These are phyloP conservation scores for Avicennia marina DNA, from an alignment of 257 asterid species.

Conservation along the genomic window DNA sequence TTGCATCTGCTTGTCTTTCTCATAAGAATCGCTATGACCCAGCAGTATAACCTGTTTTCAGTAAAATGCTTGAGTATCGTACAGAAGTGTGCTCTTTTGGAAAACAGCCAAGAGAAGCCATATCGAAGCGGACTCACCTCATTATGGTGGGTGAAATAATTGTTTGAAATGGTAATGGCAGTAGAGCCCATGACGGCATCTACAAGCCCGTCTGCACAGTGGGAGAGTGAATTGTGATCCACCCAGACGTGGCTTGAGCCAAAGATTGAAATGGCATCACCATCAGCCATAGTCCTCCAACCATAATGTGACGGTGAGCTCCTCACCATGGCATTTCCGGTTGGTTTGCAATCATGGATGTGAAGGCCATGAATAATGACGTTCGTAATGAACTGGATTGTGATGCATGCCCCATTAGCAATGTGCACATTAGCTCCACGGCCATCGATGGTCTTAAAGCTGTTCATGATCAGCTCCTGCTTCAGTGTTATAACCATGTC, in stretches of 20 bases:
- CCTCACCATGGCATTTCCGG: conserved; percentile 89
- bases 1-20: conserved; percentile 80
- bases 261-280: conserved; percentile 80
- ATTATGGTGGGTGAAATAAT: conserved; percentile 80
- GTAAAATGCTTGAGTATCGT: neutral
- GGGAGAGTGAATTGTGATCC: conserved; percentile 82
- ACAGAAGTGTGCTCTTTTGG: neutral
- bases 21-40: conserved; percentile 86
- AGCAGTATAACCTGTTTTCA: conserved; percentile 66
- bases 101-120: neutral
- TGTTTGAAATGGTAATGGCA: conserved; percentile 84
- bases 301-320: conserved; percentile 85
- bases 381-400: conserved; percentile 68
- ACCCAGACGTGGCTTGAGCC: conserved; percentile 89
- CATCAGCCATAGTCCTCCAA: conserved; percentile 95
- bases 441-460: conserved; percentile 87
- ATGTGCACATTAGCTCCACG: conserved; percentile 85
- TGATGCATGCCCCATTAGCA: conserved; percentile 76
- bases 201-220: conserved; percentile 91
- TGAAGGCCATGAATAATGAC: conserved; percentile 78
- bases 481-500: conserved; percentile 82
- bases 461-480: conserved; percentile 89
- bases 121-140: conserved; percentile 45
- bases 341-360: conserved; percentile 73
- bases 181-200: conserved; percentile 96